Evolutionary conservation across 306 rosid genomes (phyloP).

Genomic region (Inga oerstediana): DNA sequence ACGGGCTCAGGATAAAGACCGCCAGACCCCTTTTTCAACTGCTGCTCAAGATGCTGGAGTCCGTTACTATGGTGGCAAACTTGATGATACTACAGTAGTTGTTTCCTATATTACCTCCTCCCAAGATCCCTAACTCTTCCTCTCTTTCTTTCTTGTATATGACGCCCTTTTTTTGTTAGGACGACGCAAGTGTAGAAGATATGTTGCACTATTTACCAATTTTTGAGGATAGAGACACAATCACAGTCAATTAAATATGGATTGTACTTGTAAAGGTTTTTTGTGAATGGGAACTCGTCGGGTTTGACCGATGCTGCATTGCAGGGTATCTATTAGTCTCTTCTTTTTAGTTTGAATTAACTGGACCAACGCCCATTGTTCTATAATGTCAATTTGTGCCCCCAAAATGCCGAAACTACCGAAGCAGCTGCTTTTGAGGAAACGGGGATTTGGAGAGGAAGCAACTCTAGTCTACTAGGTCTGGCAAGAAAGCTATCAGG

Average conservation of each 20-base stretch:
- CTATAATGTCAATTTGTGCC: not conserved
- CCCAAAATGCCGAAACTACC: not conserved
- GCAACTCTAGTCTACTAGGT: not conserved
- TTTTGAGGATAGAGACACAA: not conserved
- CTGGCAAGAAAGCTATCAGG: too few species aligned
- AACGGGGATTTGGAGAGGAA: too few species aligned
- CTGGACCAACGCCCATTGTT: not conserved
- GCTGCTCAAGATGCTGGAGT: conserved; percentile 82
- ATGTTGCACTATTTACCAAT: not conserved
- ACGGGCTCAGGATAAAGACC: conserved; percentile 71
- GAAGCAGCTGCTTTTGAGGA: not conserved
- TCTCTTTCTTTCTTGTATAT: conserved; percentile 2
- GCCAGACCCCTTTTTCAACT: conserved; percentile 79
- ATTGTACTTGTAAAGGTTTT: not conserved
- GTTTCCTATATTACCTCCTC: conserved; percentile 54
- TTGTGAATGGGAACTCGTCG: not conserved
- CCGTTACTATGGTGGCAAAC: conserved; percentile 79
- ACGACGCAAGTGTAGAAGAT: not conserved
- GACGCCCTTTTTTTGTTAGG: conserved; percentile 14
- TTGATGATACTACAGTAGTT: conserved; percentile 72
- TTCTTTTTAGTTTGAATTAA: not conserved
- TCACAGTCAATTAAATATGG: not conserved
- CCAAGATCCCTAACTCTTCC: conserved; percentile 29
- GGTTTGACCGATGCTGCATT: not conserved
- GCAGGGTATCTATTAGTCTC: not conserved